Evolutionary conservation across 1,139 yeast genomes (phyloP), one percentile per base, ranked within the genome.

Genomic region (Geotrichum bryndzae): DNA sequence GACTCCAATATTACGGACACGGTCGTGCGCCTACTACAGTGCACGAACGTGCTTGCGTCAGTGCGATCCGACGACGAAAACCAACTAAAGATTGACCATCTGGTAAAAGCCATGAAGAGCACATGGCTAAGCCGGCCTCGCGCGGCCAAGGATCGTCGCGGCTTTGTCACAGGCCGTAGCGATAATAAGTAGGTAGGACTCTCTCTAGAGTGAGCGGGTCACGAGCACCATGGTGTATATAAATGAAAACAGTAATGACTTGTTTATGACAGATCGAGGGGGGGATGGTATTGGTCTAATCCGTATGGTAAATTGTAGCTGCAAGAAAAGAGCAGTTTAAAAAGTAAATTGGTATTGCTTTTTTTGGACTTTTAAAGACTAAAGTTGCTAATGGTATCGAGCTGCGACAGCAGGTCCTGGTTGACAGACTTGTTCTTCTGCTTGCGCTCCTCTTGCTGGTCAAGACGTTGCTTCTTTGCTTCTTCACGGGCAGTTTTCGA

Each of bases 321-420:
- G 18, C 18, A 15, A 48, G 2, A n/a, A 15, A 13, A 6, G 13
- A 15, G 46, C 5, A 15, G 18, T 15, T 7, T 5, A 2, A 7
- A 48, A n/a, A 15, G 33, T 23, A 23, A 25, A 50, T 7, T 48
- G 51, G 18, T 15, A 50, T 7, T 52, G 2, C 6, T 48, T n/a
- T 18, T n/a, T n/a, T 22, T 13, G 15, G 18, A 45, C n/a, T n/a
- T 5, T 59, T 65, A 77, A 53, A 83, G 69, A 27, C 76, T 81
- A 76, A 84, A 81, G 2, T 82, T 85, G 10, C 81, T 79, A 56
- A 86, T 80, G 69, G 83, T 67, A 63, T 86, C 90, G 65, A 87
- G 74, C 72, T 87, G 92, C 61, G 77, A 76, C 57, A 79, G 70
- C 59, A 88, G 71, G 61, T 83, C 87, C 53, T 76, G 75, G 51